Percentiles rank a stretch among this genome's conserved stretches.
These are phyloP conservation scores for Marchantia paleacea DNA, from an alignment of 225 moss, liverwort and hornwort species.

Conservation along the genomic window DNA sequence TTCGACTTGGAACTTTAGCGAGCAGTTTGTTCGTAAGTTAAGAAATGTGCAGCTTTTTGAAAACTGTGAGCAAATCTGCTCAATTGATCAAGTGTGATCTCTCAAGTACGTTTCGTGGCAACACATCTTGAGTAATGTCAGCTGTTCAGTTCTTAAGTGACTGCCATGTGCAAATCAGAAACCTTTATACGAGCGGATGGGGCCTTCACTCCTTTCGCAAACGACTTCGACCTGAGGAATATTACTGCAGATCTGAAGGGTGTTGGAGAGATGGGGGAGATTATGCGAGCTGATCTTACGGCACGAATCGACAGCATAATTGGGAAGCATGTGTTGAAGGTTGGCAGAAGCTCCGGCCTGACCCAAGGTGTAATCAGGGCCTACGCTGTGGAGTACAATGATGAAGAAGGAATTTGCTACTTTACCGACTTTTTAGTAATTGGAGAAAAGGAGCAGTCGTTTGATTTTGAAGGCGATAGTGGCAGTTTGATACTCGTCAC, in stretches of 20 bases:
- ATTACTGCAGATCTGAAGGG: conserved; percentile 31
- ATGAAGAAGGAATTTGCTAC: conserved; percentile 30
- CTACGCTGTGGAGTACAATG: conserved; percentile 39
- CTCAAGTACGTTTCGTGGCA: too few relatives aligned
- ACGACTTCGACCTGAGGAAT: conserved; percentile 27
- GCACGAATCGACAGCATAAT: conserved; percentile 30
- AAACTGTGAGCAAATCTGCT: too few relatives aligned
- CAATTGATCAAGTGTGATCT: too few relatives aligned
- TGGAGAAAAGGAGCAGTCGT: conserved; percentile 34
- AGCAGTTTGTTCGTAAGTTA: too few relatives aligned
- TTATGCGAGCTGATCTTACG: conserved; percentile 23
- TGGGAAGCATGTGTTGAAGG: conserved; percentile 32
- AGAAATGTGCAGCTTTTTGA: too few relatives aligned
- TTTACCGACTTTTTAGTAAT: conserved; percentile 39
- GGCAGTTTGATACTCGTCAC: conserved; percentile 36
- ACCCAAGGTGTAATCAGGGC: conserved; percentile 35
- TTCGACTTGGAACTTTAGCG: too few relatives aligned
- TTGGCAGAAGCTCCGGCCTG: conserved; percentile 37
- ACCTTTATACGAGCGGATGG: conserved; percentile 41
- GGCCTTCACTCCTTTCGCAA: conserved; percentile 33
- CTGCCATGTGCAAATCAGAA: conserved; percentile 21
- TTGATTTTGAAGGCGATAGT: conserved; percentile 40
- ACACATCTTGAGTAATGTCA: too few relatives aligned
- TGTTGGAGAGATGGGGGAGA: conserved; percentile 22
- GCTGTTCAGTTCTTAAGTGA: too few relatives aligned